Conservation (phyloP, 1,284 basidiomycete genomes). For the Abortiporus biennis region DNA sequence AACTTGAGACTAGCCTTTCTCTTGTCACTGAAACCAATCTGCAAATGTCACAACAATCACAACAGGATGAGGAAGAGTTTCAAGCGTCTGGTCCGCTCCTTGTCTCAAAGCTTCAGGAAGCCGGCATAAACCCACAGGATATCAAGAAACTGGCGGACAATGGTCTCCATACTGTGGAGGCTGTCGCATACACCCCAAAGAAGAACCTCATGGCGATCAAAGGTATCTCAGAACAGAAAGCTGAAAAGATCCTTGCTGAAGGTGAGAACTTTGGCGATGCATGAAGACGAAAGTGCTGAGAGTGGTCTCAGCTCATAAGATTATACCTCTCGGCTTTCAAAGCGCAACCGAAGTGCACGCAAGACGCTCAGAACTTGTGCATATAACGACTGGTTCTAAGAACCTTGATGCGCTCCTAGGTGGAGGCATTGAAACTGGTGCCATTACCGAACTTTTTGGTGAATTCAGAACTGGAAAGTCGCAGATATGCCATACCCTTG, state of each 20-base stretch:
- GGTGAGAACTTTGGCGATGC: constrained; percentile 42
- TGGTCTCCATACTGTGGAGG: constrained; percentile 91
- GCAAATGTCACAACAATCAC: constrained; percentile 46
- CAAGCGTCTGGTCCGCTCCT: constrained; percentile 74
- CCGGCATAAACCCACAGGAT: constrained; percentile 87
- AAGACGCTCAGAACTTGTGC: constrained; percentile 91
- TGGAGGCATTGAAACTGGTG: constrained; percentile 97
- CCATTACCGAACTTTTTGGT: constrained; percentile 97
- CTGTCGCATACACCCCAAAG: constrained; percentile 97
- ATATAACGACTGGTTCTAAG: constrained; percentile 95
- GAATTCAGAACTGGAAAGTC: constrained; percentile 99
- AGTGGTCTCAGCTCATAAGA: constrained; percentile 75
- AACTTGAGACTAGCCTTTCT: too few relatives aligned
- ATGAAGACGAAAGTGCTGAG: not conserved
- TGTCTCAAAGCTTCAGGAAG: constrained; percentile 83
- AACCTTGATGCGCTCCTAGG: constrained; percentile 95
- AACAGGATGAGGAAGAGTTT: constrained; percentile 47
- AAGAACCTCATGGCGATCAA: constrained; percentile 90
- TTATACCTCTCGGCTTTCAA: constrained; percentile 96
- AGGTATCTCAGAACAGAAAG: constrained; percentile 97
- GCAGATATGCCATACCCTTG: constrained; percentile 96
- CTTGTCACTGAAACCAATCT: too few relatives aligned
- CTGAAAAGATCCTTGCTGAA: constrained; percentile 93
- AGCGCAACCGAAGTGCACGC: constrained; percentile 98
- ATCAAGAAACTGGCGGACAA: constrained; percentile 95